Base-by-base conservation (phyloP, 1,284 basidiomycete genomes). In the Caloboletus firmus region DNA sequence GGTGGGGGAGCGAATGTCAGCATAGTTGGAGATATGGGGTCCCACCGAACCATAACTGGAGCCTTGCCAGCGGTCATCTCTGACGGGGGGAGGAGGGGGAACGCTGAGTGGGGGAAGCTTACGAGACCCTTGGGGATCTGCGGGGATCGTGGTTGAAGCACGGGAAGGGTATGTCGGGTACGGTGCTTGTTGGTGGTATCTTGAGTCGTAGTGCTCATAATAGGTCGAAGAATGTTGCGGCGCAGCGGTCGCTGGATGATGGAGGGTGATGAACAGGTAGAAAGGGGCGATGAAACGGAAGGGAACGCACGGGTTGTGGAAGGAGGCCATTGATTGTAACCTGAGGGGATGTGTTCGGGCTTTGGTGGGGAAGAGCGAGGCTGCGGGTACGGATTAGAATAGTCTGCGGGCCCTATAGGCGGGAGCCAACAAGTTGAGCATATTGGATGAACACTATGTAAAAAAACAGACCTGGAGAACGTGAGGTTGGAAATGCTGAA, bases 391-490 rank as follows among this genome's bases (percentile, higher is more conserved):
- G 80, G 74, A 68, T 75, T 79, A 73, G 79, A 69, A 74, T 81
- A 82, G 67, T 76, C 69, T 62, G 67, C 63, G 74, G 79, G 79
- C 73, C 74, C 81, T 83, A 71, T 73, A 76, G 65, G 74, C 71
- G 60, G 45, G 62, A 76, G 71, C 73, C 69, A 72, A 70, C 69
- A 73, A 72, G 74, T 80, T 83, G 80, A 82, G 80, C 74, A 73
- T 63, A 71, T 76, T 75, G 77, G 65, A 70, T 71, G 72, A 72
- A 78, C 72, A 77, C 73, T 72, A 77, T 64, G 71, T 71, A 79
- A 74, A 74, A 74, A 74, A 77, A 87, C 87, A 80, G 82, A 89
- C 87, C 87, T 89, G 87, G 81, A 85, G 85, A 85, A 82, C 79
- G 83, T 87, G 84, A 88, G 67, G 82, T 84, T 84, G 87, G 87